These are phyloP conservation scores for Saccharomycopsis sp. DNA, from an alignment of 805 yeast genomes.

Conservation along the genomic window DNA sequence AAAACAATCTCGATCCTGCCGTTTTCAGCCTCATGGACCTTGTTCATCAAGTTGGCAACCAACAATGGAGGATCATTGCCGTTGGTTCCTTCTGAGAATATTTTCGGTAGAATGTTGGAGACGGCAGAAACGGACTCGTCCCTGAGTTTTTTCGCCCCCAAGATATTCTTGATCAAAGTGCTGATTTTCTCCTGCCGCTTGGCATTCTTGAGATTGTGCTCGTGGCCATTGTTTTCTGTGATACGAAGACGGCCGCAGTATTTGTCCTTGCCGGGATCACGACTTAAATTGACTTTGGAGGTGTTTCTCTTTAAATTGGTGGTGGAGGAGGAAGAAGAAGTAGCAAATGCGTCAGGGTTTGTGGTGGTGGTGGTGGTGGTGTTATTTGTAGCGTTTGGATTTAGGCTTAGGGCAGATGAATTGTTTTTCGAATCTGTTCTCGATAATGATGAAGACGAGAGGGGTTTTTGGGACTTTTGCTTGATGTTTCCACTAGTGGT, in stretches of 20 bases:
- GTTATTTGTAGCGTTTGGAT: neutral
- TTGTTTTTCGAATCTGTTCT: too few species aligned
- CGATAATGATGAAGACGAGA: too few species aligned
- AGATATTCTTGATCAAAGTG: constrained; percentile 63
- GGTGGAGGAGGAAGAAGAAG: neutral
- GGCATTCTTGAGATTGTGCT: constrained; percentile 67
- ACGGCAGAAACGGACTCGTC: constrained; percentile 68
- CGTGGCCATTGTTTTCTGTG: constrained; percentile 66
- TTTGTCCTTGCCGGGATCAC: constrained; percentile 5
- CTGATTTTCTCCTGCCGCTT: constrained; percentile 70
- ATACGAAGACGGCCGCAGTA: constrained; percentile 37
- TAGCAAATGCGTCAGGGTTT: too few species aligned
- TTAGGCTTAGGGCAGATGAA: neutral
- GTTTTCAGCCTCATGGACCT: constrained; percentile 31
- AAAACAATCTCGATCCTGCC: constrained; percentile 34
- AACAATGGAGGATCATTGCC: constrained; percentile 53
- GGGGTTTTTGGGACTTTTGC: too few species aligned
- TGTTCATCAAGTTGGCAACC: constrained; percentile 57
- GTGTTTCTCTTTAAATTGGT: constrained; percentile 4
- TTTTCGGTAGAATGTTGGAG: constrained; percentile 46
- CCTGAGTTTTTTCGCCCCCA: constrained; percentile 65
- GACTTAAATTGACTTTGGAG: constrained; percentile 6
- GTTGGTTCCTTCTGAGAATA: constrained; percentile 17
- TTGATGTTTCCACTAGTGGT: too few species aligned
- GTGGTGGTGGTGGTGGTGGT: constrained; percentile 12